A percentile compares a stretch with the other conserved stretches of the same genome.
Evolutionary conservation across 768 basidiomycete species (phyloP).

Genomic region (Tricholoma hemisulphureum): DNA sequence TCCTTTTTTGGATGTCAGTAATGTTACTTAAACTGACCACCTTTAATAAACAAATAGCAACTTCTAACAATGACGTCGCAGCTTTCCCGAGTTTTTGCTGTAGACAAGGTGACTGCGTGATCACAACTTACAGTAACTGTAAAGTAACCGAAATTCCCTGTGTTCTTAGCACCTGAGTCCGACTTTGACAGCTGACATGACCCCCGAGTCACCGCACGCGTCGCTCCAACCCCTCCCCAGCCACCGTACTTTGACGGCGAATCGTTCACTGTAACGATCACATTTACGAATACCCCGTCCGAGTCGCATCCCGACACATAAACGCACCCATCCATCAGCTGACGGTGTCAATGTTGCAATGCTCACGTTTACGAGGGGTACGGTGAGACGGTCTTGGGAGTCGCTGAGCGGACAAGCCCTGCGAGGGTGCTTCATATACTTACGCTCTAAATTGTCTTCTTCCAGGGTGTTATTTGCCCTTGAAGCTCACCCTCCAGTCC

Average conservation of each 20-base stretch:
- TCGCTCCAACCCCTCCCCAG: conserved; percentile 74
- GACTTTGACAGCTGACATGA: conserved; percentile 43
- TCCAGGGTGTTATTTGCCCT: neutral
- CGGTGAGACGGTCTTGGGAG: conserved; percentile 88
- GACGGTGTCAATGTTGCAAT: conserved; percentile 88
- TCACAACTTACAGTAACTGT: too few species aligned
- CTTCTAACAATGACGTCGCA: too few species aligned
- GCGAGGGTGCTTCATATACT: conserved; percentile 82
- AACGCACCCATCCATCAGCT: conserved; percentile 79
- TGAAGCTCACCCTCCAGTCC: neutral
- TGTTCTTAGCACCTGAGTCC: conserved; percentile 16
- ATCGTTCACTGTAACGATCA: conserved; percentile 77
- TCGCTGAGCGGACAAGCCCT: conserved; percentile 67
- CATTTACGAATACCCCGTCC: conserved; percentile 79
- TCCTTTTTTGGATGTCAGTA: too few species aligned
- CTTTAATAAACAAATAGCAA: too few species aligned
- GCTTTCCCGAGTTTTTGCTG: too few species aligned
- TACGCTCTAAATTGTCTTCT: conserved; percentile 6
- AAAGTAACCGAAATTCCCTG: too few species aligned
- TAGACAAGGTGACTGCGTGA: too few species aligned
- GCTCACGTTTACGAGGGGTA: conserved; percentile 87
- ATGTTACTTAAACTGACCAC: too few species aligned
- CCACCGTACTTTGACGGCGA: conserved; percentile 95
- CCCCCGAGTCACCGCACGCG: conserved; percentile 62
- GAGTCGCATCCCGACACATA: conserved; percentile 48